Percentiles rank a stretch among this genome's conserved stretches.
phyloP scores from a whole-genome alignment of 345 rosid species.

The Rhodamnia argentea region DNA sequence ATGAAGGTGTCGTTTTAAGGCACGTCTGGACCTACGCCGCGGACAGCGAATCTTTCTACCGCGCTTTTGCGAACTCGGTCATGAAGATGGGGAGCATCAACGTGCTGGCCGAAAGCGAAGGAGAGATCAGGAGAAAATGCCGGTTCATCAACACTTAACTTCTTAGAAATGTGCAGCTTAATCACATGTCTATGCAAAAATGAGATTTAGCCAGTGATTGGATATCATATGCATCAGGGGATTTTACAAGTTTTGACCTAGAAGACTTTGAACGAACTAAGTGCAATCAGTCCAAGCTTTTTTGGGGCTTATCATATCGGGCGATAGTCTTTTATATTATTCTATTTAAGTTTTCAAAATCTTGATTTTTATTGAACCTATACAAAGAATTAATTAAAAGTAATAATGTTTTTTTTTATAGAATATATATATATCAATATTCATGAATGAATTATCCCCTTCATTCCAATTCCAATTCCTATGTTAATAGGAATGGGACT shows the following conservation, averaged over 20 bases:
- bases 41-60: slow-evolving; percentile 36
- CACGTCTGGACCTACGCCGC: slow-evolving; percentile 49
- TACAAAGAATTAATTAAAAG: too few species aligned
- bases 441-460: too few species aligned
- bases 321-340: too few species aligned
- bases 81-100: slow-evolving; percentile 63
- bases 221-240: not conserved
- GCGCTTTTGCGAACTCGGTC: slow-evolving; percentile 39
- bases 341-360: too few species aligned
- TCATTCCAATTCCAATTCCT: too few species aligned
- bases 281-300: not conserved
- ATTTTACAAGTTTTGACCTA: not conserved
- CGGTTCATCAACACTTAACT: slow-evolving; percentile 33
- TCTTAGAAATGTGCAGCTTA: not conserved
- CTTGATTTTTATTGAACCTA: too few species aligned
- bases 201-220: not conserved
- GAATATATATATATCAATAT: too few species aligned
- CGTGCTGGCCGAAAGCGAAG: slow-evolving; percentile 38
- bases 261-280: not conserved
- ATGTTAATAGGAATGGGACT: too few species aligned
- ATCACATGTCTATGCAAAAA: not conserved
- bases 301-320: not conserved
- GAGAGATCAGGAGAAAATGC: slow-evolving; percentile 51
- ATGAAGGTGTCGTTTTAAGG: slow-evolving; percentile 26
- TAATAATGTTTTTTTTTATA: too few species aligned